These are phyloP conservation scores for Fusarium anguioides DNA, from an alignment of 2,329 filamentous ascomycete genomes.

Conservation along the genomic window DNA sequence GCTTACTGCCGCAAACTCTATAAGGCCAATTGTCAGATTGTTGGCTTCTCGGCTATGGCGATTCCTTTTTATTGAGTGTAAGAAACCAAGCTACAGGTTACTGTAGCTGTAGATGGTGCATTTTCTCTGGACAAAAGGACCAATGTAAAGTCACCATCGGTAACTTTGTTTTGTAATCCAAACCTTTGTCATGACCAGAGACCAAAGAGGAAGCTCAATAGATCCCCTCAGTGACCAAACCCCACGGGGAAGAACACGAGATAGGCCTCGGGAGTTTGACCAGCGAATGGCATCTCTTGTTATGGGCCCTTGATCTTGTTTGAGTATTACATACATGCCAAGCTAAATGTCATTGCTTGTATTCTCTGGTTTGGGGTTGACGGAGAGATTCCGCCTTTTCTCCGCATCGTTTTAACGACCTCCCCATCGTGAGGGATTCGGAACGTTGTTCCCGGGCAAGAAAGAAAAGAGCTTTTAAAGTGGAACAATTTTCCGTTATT, in stretches of 20 bases:
- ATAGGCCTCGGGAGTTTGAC: neutral
- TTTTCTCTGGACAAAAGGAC: neutral
- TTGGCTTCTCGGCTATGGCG: neutral
- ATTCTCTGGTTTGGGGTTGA: constrained; percentile 3
- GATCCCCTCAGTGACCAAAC: constrained; percentile 17
- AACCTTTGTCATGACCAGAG: neutral
- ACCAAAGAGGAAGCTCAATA: constrained; percentile 27
- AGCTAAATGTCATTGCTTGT: neutral
- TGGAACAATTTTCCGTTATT: neutral
- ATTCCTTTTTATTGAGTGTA: neutral
- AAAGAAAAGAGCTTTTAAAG: neutral
- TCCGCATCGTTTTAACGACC: constrained; percentile 9
- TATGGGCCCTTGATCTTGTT: neutral
- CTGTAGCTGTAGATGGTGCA: neutral
- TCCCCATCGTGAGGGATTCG: neutral
- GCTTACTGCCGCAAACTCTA: neutral
- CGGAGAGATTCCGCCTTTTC: constrained; percentile 24
- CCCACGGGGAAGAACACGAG: constrained; percentile 26
- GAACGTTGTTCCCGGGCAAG: constrained; percentile 2
- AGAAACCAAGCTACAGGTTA: neutral
- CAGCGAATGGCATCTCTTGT: constrained; percentile 15
- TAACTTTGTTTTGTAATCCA: constrained; percentile 12
- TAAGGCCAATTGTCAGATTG: neutral
- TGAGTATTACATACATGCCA: neutral
- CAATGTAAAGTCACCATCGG: constrained; percentile 15